Evolutionary conservation across 1,284 basidiomycete genomes (phyloP).

Genomic region (Meira miltonrushii): DNA sequence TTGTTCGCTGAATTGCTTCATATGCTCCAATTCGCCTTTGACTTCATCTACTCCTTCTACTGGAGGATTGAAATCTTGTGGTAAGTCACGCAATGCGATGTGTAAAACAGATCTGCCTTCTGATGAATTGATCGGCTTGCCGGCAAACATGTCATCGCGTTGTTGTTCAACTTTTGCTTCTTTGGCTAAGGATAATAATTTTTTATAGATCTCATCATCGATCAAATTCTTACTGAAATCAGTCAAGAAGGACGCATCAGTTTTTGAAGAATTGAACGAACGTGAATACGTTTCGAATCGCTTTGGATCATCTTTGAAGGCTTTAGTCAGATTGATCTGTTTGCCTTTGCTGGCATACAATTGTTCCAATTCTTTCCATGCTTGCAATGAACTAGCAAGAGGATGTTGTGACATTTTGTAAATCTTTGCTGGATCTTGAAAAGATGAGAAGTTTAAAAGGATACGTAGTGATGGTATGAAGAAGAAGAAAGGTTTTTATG

Average conservation of each 20-base stretch:
- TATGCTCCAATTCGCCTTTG: slow-evolving; percentile 76
- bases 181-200: slow-evolving; percentile 72
- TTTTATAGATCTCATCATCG: slow-evolving; percentile 68
- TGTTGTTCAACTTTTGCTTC: slow-evolving; percentile 80
- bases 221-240: slow-evolving; percentile 97
- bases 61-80: slow-evolving; percentile 62
- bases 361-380: slow-evolving; percentile 86
- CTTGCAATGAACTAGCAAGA: slow-evolving; percentile 51
- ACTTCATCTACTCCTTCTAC: slow-evolving; percentile 73
- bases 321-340: slow-evolving; percentile 77
- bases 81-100: slow-evolving; percentile 82
- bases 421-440: neutral
- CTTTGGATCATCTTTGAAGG: slow-evolving; percentile 78
- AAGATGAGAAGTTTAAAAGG: neutral
- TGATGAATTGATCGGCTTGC: slow-evolving; percentile 96
- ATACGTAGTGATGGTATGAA: neutral
- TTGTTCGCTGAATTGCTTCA: slow-evolving; percentile 79
- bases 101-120: slow-evolving; percentile 95
- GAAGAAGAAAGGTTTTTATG: no score
- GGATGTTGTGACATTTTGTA: neutral
- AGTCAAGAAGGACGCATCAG: slow-evolving; percentile 74
- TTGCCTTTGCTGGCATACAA: slow-evolving; percentile 72
- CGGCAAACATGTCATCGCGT: slow-evolving; percentile 88
- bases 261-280: slow-evolving; percentile 64
- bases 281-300: slow-evolving; percentile 82